Conservation (phyloP, 2,329 filamentous ascomycete genomes). For the Corynespora cassiicola region DNA sequence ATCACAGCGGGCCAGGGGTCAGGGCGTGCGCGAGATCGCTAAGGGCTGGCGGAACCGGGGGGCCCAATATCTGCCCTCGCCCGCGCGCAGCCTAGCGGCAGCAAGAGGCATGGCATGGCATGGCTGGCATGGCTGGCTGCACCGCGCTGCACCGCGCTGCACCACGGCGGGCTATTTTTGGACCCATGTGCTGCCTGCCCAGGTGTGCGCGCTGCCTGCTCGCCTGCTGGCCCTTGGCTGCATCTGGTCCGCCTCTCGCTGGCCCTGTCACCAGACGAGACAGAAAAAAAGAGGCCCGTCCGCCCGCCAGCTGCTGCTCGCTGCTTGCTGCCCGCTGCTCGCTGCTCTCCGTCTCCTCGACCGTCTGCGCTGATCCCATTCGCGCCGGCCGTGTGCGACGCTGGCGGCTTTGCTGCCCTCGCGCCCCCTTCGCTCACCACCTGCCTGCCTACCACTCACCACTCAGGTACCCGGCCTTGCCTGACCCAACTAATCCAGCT, state of each 20-base stretch:
- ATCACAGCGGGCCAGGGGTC: conserved; percentile 15
- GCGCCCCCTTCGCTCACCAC: background rate
- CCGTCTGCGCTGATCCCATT: conserved; percentile 13
- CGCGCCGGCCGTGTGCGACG: too few relatives aligned
- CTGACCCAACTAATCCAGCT: too few relatives aligned
- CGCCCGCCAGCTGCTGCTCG: conserved; percentile 2
- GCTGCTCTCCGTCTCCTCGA: too few relatives aligned
- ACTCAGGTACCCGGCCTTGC: too few relatives aligned
- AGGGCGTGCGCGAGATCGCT: conserved; percentile 27
- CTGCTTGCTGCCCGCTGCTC: too few relatives aligned
- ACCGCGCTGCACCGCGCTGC: background rate
- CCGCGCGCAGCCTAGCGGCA: background rate
- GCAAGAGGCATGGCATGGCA: too few relatives aligned
- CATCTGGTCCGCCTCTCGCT: conserved; percentile 3
- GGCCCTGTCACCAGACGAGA: conserved; percentile 14
- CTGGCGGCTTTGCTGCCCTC: too few relatives aligned
- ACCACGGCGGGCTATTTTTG: too few relatives aligned
- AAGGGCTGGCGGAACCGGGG: conserved; percentile 15
- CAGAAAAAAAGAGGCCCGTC: conserved; percentile 10
- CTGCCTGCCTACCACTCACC: background rate
- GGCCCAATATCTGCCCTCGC: conserved; percentile 3
- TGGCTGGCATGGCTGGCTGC: conserved; percentile 8
- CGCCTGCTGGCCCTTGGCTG: conserved; percentile 12
- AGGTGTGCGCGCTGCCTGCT: too few relatives aligned
- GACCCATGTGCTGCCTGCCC: too few relatives aligned